Base-by-base conservation (phyloP, 1,284 basidiomycete species). In the Irpex sp. region DNA sequence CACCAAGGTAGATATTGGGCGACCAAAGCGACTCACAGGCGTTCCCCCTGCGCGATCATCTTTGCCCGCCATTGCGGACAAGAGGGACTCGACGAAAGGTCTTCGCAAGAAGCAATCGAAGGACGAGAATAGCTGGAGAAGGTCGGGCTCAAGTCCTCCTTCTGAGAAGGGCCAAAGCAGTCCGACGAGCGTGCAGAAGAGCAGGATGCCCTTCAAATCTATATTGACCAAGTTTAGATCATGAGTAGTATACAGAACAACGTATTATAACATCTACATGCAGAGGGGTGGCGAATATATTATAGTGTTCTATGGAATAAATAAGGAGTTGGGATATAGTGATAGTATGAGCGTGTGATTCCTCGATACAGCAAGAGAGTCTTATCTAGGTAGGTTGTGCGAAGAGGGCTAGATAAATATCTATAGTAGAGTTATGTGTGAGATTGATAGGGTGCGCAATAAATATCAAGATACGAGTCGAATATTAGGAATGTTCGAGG, bases 171-270 rank as follows among this genome's bases (percentile, higher is more conserved):
- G 17, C 19, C n/a, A 17, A 5, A 11, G n/a, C 19, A 26, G 31
- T 56, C 54, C 54, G 21, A 31, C 26, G 8, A 37, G 54, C 36
- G 31, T 17, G 31, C 54, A 36, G 56, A 69, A 64, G 67, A 72
- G 71, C 64, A 70, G 72, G 19, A 71, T 73, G 71, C 70, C 70
- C 13, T 68, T 73, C 63, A 67, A 70, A n/a, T 68, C 61, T 59
- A 72, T 74, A 8, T 63, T 72, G 44, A 72, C 70, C 13, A 74
- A 71, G 67, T 65, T 74, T 21, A 63, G 72, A 44, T 52, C 68
- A 47, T 73, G 61, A 58, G n/a, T 34, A 48, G 13, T 40, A 58
- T 52, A 44, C 11, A 37, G n/a, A 40, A 47, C 54, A 57, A n/a
- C 17, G 44, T 44, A 57, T 51, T 60, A 49, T 21, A 13, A 44